These are phyloP conservation scores for Orbilia quercus DNA, from an alignment of 2,329 filamentous ascomycete species.

Conservation along the genomic window DNA sequence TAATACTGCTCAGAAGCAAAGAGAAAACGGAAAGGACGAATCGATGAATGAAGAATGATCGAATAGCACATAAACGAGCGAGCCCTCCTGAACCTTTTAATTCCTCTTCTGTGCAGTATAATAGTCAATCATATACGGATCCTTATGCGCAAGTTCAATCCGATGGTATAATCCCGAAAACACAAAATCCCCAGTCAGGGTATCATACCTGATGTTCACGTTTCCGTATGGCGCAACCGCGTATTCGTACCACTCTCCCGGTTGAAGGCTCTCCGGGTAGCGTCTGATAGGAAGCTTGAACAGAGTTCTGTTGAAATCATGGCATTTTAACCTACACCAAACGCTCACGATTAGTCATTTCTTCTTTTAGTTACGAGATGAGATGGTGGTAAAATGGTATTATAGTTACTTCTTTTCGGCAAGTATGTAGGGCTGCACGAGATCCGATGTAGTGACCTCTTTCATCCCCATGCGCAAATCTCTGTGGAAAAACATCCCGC, in stretches of 20 bases:
- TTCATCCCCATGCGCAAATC: too few species aligned
- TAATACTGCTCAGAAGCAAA: too few species aligned
- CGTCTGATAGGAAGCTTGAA: constrained; percentile 29
- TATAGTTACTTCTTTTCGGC: neutral
- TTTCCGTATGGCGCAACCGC: constrained; percentile 23
- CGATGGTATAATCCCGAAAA: constrained; percentile 42
- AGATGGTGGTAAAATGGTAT: too few species aligned
- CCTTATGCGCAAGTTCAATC: neutral
- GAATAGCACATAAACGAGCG: too few species aligned
- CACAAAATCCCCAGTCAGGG: constrained; percentile 1
- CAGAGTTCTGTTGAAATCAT: constrained; percentile 8
- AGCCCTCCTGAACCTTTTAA: too few species aligned
- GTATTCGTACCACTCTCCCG: neutral
- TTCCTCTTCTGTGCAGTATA: constrained; percentile 6
- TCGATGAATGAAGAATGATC: too few species aligned
- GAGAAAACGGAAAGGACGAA: too few species aligned
- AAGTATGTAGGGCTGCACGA: constrained; percentile 5
- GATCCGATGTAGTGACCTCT: neutral
- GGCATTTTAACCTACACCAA: constrained; percentile 15
- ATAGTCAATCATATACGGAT: constrained; percentile 5
- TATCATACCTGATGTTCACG: constrained; percentile 24
- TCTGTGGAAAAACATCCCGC: too few species aligned
- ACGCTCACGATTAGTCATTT: too few species aligned
- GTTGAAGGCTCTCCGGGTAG: neutral
- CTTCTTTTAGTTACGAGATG: too few species aligned